Conservation (phyloP, 1,284 basidiomycete genomes). For the Coniferiporia sulphurascens region DNA sequence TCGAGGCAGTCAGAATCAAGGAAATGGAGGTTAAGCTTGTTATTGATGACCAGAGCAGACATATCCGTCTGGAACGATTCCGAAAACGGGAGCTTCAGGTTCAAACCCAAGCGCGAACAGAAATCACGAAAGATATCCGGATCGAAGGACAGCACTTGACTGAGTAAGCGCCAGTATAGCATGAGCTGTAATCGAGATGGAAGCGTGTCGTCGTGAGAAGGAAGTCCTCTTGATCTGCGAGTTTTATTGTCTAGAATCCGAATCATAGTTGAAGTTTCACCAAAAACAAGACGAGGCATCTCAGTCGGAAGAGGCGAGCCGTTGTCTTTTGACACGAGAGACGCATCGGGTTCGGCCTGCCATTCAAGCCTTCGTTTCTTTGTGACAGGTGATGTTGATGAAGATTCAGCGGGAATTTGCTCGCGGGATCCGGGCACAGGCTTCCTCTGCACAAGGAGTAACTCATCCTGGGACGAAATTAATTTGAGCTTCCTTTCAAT, state of each 20-base stretch:
- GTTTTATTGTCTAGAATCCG: constrained; percentile 77
- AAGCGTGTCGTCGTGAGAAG: constrained; percentile 56
- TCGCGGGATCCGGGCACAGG: neutral
- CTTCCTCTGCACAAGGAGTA: neutral
- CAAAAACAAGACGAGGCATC: constrained; percentile 3
- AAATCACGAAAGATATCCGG: constrained; percentile 50
- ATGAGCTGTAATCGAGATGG: constrained; percentile 77
- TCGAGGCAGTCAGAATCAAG: constrained; percentile 20
- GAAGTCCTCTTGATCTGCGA: constrained; percentile 48
- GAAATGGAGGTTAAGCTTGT: constrained; percentile 27
- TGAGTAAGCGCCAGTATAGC: constrained; percentile 75
- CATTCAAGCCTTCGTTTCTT: neutral
- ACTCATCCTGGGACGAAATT: constrained; percentile 3
- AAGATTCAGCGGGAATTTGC: neutral
- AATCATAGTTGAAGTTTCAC: constrained; percentile 28
- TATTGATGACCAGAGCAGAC: constrained; percentile 32
- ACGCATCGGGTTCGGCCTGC: neutral
- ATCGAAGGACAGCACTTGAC: constrained; percentile 40
- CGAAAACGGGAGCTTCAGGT: constrained; percentile 48
- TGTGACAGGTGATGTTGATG: neutral
- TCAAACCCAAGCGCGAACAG: constrained; percentile 49
- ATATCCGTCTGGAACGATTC: constrained; percentile 50
- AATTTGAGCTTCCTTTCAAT: neutral
- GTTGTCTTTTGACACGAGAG: neutral
- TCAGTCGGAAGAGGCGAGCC: neutral